phyloP scores from a whole-genome alignment of 495 filamentous ascomycete genomes.

The Astrocystis sublimbata region DNA sequence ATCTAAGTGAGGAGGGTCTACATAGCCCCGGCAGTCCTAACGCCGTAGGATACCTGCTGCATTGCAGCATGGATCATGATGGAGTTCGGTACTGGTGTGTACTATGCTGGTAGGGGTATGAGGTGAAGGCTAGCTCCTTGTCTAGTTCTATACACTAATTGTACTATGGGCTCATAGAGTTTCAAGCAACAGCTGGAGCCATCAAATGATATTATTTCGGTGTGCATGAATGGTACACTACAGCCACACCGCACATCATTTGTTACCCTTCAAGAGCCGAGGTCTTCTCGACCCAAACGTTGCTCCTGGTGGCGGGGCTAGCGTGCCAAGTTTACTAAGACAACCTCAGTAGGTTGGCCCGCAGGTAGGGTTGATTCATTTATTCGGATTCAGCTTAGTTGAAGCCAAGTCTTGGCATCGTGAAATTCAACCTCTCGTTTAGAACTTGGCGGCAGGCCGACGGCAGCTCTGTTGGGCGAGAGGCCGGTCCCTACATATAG shows the following conservation, averaged over 20 bases:
- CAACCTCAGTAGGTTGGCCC: too few species aligned
- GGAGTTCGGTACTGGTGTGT: conserved; percentile 3
- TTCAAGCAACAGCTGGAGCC: neutral
- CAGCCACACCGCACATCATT: neutral
- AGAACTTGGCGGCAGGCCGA: neutral
- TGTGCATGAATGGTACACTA: neutral
- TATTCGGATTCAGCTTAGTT: neutral
- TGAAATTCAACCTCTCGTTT: neutral
- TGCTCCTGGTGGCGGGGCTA: neutral
- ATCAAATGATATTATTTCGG: neutral
- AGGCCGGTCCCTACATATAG: too few species aligned
- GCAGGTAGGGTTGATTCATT: neutral
- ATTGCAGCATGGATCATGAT: neutral
- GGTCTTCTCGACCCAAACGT: neutral
- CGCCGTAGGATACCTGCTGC: neutral
- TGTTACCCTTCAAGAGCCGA: neutral
- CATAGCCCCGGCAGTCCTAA: neutral
- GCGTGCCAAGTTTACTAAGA: neutral
- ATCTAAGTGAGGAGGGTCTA: neutral
- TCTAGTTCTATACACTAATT: too few species aligned
- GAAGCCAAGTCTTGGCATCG: conserved; percentile 2
- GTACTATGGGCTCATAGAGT: neutral
- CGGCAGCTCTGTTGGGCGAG: too few species aligned
- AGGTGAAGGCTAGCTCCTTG: neutral
- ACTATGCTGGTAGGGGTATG: conserved; percentile 1